Evolutionary conservation across 2,329 filamentous ascomycete species (phyloP).

Genomic region (Aspergillus hiratsukae): DNA sequence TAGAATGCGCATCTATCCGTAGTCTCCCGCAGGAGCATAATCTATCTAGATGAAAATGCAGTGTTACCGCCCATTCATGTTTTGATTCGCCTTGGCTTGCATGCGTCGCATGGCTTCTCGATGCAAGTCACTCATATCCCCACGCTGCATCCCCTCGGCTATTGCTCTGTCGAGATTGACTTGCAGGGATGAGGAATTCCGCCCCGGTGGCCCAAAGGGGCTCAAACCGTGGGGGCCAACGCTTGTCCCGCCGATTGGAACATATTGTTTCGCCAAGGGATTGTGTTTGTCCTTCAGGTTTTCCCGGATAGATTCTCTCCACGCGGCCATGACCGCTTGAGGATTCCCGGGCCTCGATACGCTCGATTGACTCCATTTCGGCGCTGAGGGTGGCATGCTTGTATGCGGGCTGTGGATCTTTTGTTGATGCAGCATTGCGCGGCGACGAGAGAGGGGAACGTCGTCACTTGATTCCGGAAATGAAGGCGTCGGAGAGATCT

Average conservation of each 20-base stretch:
- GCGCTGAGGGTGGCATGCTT: constrained; percentile 35
- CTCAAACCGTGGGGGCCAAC: constrained; percentile 46
- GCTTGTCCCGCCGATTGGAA: constrained; percentile 13
- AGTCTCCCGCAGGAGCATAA: too few relatives aligned
- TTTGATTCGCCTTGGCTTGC: constrained; percentile 57
- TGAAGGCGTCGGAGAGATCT: constrained; percentile 16
- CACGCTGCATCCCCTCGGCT: constrained; percentile 71
- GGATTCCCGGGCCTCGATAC: constrained; percentile 16
- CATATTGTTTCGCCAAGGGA: constrained; percentile 21
- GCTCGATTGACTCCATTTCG: constrained; percentile 9
- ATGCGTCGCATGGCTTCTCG: constrained; percentile 74
- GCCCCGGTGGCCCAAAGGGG: constrained; percentile 55
- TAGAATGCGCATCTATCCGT: background rate
- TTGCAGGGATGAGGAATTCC: constrained; percentile 51
- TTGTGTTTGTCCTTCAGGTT: constrained; percentile 48
- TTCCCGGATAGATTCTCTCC: constrained; percentile 61
- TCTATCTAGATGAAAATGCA: background rate
- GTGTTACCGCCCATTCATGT: constrained; percentile 12
- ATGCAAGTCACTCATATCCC: constrained; percentile 71
- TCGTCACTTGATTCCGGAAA: constrained; percentile 54
- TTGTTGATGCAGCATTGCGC: constrained; percentile 56
- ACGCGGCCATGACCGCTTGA: constrained; percentile 60
- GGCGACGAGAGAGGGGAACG: constrained; percentile 66
- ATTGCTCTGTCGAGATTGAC: constrained; percentile 57
- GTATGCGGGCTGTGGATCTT: constrained; percentile 46